Conservation (phyloP, 495 filamentous ascomycete genomes). For the Penicillium roqueforti region DNA sequence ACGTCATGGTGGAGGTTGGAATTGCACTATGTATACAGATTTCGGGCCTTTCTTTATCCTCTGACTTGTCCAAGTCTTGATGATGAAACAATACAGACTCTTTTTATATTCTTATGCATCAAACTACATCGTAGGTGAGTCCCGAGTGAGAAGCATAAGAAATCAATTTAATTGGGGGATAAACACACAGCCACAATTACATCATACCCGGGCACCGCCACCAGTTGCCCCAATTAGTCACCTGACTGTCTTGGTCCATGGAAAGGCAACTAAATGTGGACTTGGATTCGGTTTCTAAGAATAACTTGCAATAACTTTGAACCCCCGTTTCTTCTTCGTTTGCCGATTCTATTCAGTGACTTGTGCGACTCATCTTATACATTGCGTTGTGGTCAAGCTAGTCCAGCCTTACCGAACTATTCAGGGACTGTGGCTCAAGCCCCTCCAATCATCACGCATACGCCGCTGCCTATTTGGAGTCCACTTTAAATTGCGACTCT, state of each 20-base stretch:
- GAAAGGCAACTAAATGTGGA: slow-evolving; percentile 18
- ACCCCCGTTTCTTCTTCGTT: neutral
- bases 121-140: neutral
- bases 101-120: neutral
- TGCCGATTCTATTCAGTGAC: neutral
- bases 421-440: slow-evolving; percentile 12
- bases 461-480: slow-evolving; percentile 25
- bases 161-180: neutral
- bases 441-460: slow-evolving; percentile 10
- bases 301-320: slow-evolving; percentile 1
- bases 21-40: neutral
- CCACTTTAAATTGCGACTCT: slow-evolving; percentile 2
- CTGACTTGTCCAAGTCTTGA: neutral
- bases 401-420: slow-evolving; percentile 8
- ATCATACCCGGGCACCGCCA: slow-evolving; percentile 20
- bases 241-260: slow-evolving; percentile 20
- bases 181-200: slow-evolving; percentile 21
- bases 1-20: neutral
- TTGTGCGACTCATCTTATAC: neutral
- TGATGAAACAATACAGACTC: neutral
- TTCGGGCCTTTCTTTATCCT: too few relatives aligned
- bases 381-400: neutral
- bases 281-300: slow-evolving; percentile 22
- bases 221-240: slow-evolving; percentile 1
- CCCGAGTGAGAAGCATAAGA: neutral